Evolutionary conservation across 768 basidiomycete species (phyloP), one percentile per base, ranked within the genome.

Genomic region (Russula lepida): DNA sequence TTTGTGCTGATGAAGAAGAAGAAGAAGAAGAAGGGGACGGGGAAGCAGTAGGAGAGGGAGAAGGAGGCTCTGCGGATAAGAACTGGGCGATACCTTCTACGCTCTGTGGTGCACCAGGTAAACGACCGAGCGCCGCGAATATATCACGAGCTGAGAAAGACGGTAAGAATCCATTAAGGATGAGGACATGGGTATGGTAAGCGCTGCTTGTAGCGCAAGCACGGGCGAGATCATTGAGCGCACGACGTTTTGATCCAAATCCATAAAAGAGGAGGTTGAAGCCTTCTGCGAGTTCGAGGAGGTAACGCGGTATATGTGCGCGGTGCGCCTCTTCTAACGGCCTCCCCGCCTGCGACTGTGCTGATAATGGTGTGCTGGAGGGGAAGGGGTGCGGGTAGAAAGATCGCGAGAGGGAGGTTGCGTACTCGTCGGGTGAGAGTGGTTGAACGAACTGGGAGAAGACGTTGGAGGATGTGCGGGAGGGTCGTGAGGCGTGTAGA

Each of bases 251-350:
- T 21, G 92, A 95, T 6, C 95, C 95, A 68, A 84, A 82, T 1
- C 95, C 95, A 68, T 92, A 92, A 71, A 92, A 85, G 21, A 95
- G 72, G 47, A 98, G 74, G 71, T 91, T 94, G 78, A 93, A 98
- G 1, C 92, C 94, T 69, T 86, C 81, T 2, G 77, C 75, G 27
- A 98, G 78, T 71, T 98, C 92, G 63, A 78, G 75, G 47, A 81
- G 73, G 70, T 87, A 88, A 46, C 84, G 81, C 25, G 77, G 74
- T 68, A 88, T 85, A 19, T 82, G 74, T 5, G 70, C 65, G 19
- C 37, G 72, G 67, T 69, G 75, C 27, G 56, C 71, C 41, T 27
- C 72, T 55, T 52, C 73, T 23, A 35, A 5, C 71, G 58, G 55
- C n/a, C 2, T 8, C 63, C 48, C 70, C 62, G 39, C 76, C 62